These are phyloP conservation scores for Gonium pectorale DNA, from an alignment of 139 green algal species.

Conservation along the genomic window DNA sequence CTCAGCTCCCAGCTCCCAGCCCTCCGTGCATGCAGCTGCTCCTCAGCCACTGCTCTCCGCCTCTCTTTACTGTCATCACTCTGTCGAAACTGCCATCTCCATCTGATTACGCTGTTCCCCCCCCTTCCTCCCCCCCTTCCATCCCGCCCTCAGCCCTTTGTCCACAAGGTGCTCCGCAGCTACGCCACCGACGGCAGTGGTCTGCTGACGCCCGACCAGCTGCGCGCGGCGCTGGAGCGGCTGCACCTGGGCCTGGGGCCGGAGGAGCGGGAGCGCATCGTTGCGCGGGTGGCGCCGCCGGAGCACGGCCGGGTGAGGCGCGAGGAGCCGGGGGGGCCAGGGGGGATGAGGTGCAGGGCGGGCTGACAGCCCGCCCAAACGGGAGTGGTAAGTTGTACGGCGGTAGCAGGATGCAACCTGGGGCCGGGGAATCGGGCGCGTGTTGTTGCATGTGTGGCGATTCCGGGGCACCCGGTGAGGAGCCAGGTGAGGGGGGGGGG, in stretches of 20 bases:
- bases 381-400: no score
- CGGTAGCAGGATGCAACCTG: no score
- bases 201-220: neutral
- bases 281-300: slow-evolving; percentile 19
- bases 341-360: neutral
- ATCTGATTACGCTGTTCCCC: no score
- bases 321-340: neutral
- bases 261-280: slow-evolving; percentile 1
- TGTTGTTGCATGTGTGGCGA: no score
- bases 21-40: neutral
- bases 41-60: neutral
- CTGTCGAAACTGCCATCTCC: neutral
- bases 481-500: no score
- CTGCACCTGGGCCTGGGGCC: slow-evolving; percentile 34
- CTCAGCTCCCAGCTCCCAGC: no score
- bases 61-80: neutral
- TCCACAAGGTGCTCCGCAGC: slow-evolving; percentile 46
- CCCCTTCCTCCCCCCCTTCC: neutral
- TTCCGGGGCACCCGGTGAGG: no score
- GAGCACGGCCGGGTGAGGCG: neutral
- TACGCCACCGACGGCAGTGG: slow-evolving; percentile 9
- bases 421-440: no score
- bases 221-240: slow-evolving; percentile 35
- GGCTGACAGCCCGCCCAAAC: neutral
- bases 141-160: slow-evolving; percentile 14